Evolutionary conservation across 73 alveolate species (phyloP), one percentile per base, ranked within the genome.

Genomic region (Paramecium sonneborni): DNA sequence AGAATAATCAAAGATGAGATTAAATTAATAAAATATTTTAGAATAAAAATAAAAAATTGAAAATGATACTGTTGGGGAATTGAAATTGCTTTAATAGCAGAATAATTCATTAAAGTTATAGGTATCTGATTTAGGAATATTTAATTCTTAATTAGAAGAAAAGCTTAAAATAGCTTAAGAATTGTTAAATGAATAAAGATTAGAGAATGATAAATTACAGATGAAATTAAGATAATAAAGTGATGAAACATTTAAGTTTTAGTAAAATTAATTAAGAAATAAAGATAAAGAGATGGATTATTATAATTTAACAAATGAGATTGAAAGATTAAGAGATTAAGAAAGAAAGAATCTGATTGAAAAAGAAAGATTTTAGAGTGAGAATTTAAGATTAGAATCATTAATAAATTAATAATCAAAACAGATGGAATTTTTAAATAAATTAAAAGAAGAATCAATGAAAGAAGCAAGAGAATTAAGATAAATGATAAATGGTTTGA

Each of bases 391-490:
- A 48, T 69, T 88, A 62, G 94, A 88, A 43, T 70, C 56, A 14
- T 43, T 43, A 15, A 43, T 69, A 9, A 28, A 56, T 24, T 30
- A 70, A 44, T 57, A 46, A 23, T 14, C 52, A 21, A 76, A 82
- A 20, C 41, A 88, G 44, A 82, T 70, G 11, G 94, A 88, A 44
- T 69, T 69, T 43, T 39, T 88, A 88, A 88, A 39, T 43, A 88
- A 88, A 39, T 69, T 56, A 35, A 88, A 88, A 69, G 94, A 88
- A 7, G 94, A 88, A 46, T 39, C 85, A 9, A 34, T 88, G 76
- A 88, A 44, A 72, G 94, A 88, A 70, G 87, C 87, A n/a, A 88
- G 87, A 52, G 94, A 88, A 62, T 55, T 88, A 23, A 88, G 94
- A 70, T 69, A 38, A 43, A 79, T 79, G 90, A 79, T 79, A 3